Conservation (phyloP, 2,329 filamentous ascomycete species). For the Alternaria solani region DNA sequence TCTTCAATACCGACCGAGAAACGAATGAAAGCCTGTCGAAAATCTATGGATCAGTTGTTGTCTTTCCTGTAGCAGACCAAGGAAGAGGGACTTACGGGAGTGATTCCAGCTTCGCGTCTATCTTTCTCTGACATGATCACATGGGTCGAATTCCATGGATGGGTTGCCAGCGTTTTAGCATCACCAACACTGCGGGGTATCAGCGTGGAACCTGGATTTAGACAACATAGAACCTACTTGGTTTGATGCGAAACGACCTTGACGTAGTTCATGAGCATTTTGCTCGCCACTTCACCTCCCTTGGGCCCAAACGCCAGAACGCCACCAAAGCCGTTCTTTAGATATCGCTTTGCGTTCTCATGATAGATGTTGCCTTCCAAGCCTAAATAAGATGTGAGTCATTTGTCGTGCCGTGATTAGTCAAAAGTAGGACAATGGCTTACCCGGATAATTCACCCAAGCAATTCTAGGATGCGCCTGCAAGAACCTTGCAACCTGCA, state of each 20-base stretch:
- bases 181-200: constrained; percentile 32
- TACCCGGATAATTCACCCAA: constrained; percentile 41
- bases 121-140: constrained; percentile 34
- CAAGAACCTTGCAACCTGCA: constrained; percentile 33
- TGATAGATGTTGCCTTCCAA: constrained; percentile 32
- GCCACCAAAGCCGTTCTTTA: constrained; percentile 33
- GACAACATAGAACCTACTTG: neutral
- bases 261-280: constrained; percentile 1
- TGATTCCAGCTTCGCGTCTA: constrained; percentile 4
- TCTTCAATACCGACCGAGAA: constrained; percentile 31
- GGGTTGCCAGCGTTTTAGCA: constrained; percentile 42
- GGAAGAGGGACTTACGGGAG: neutral
- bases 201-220: neutral
- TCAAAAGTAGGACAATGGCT: neutral
- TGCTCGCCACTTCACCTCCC: neutral
- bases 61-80: constrained; percentile 16
- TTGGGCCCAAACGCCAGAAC: constrained; percentile 33
- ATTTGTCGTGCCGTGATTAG: neutral
- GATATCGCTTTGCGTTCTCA: constrained; percentile 24
- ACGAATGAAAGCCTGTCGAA: constrained; percentile 23
- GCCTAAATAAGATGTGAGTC: neutral
- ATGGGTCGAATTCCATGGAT: constrained; percentile 40
- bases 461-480: constrained; percentile 29
- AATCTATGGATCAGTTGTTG: constrained; percentile 27
- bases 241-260: constrained; percentile 1